phyloP scores from a whole-genome alignment of 345 rosid species.

The Alliaria petiolata region DNA sequence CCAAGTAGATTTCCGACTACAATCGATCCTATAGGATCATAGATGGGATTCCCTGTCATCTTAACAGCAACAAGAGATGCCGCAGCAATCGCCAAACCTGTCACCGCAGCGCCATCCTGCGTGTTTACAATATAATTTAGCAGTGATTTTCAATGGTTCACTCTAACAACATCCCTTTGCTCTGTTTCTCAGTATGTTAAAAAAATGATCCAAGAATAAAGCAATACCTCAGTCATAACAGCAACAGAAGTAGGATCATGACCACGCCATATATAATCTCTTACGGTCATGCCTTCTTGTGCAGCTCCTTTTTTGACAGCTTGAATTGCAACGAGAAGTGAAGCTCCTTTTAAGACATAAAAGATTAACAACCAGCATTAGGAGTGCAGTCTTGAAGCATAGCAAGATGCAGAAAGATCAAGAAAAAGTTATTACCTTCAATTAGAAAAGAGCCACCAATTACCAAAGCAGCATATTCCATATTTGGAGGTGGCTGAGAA shows the following conservation, averaged over 20 bases:
- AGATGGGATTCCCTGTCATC: constrained; percentile 80
- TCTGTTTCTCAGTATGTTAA: background rate
- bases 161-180: background rate
- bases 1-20: constrained; percentile 91
- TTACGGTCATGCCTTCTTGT: constrained; percentile 88
- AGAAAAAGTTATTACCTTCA: constrained; percentile 55
- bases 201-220: background rate
- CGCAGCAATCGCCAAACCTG: constrained; percentile 87
- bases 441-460: constrained; percentile 90
- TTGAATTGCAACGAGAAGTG: constrained; percentile 92
- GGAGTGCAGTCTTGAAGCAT: background rate
- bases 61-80: constrained; percentile 89
- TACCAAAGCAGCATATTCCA: constrained; percentile 86
- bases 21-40: constrained; percentile 94
- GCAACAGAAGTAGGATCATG: constrained; percentile 99
- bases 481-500: constrained; percentile 77
- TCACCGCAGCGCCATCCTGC: constrained; percentile 99
- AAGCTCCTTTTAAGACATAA: constrained; percentile 59
- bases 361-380: background rate
- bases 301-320: constrained; percentile 95
- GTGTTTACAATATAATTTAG: constrained; percentile 15
- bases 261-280: constrained; percentile 96
- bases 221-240: constrained; percentile 93
- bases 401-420: constrained; percentile 3
- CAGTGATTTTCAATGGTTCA: background rate